These are phyloP conservation scores for Magnusiomyces fungicola DNA, from an alignment of 1,139 yeast genomes.

Conservation along the genomic window DNA sequence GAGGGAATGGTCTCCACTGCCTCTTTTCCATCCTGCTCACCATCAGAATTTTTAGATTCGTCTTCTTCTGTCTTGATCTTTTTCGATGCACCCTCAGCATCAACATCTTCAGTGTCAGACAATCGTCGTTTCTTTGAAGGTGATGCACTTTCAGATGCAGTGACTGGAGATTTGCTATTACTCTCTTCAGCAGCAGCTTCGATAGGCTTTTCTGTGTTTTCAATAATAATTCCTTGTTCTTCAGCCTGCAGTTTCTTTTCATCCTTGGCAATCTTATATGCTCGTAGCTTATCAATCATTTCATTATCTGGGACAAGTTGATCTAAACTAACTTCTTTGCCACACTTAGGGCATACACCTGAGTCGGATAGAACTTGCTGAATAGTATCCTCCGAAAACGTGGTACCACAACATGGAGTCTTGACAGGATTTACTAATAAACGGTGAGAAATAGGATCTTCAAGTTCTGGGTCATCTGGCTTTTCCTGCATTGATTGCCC, in stretches of 20 bases:
- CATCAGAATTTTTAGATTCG: constrained; percentile 8
- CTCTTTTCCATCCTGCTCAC: constrained; percentile 10
- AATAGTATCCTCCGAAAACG: constrained; percentile 53
- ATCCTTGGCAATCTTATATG: constrained; percentile 42
- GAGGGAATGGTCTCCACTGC: constrained; percentile 3
- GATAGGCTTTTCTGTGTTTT: too few species aligned
- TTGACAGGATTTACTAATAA: constrained; percentile 67
- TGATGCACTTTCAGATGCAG: not conserved
- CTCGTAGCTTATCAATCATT: constrained; percentile 46
- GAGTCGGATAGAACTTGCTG: constrained; percentile 71
- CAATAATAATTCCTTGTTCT: not conserved
- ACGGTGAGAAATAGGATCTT: constrained; percentile 53
- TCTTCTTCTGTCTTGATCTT: constrained; percentile 16
- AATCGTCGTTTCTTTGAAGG: not conserved
- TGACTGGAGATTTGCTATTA: not conserved
- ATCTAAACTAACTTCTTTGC: constrained; percentile 69
- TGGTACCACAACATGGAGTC: constrained; percentile 72
- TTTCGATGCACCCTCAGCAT: constrained; percentile 3
- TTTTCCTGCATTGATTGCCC: constrained; percentile 29
- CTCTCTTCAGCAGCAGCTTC: constrained; percentile 8
- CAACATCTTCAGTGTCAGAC: constrained; percentile 6
- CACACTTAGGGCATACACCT: constrained; percentile 88
- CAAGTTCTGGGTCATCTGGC: constrained; percentile 53
- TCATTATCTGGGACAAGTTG: constrained; percentile 55
- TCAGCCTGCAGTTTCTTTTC: constrained; percentile 18